These are phyloP conservation scores for Fusarium stilboides DNA, from an alignment of 2,329 filamentous ascomycete species.

Conservation along the genomic window DNA sequence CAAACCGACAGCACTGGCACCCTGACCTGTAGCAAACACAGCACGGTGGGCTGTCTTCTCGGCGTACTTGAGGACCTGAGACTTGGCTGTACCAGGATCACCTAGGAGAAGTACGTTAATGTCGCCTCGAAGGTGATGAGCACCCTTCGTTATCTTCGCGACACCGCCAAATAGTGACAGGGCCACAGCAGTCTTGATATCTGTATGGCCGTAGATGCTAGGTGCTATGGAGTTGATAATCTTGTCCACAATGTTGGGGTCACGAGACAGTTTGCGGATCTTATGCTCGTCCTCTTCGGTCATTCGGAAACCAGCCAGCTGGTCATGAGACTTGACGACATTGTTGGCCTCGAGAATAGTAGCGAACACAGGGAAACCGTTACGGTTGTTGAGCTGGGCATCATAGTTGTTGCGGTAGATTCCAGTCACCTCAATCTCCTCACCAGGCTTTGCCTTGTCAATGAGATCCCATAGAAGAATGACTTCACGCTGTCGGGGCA, in stretches of 20 bases:
- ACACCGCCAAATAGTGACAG: conserved; percentile 96
- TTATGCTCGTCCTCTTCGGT: conserved; percentile 95
- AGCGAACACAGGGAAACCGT: conserved; percentile 97
- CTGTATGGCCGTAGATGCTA: conserved; percentile 95
- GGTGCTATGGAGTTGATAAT: conserved; percentile 94
- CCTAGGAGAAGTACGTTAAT: conserved; percentile 98
- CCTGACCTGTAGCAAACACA: conserved; percentile 97
- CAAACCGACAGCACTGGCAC: conserved; percentile 96
- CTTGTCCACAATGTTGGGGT: conserved; percentile 93
- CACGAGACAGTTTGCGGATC: conserved; percentile 89
- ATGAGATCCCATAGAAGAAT: conserved; percentile 98
- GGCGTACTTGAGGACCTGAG: conserved; percentile 96
- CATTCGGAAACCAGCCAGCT: conserved; percentile 94
- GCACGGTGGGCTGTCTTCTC: conserved; percentile 97
- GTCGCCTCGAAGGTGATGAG: conserved; percentile 92
- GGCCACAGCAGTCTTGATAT: conserved; percentile 97
- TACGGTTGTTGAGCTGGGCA: conserved; percentile 97
- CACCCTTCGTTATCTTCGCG: conserved; percentile 89
- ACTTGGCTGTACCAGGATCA: conserved; percentile 98
- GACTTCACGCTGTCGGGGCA: conserved; percentile 93
- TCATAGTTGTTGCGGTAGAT: conserved; percentile 99
- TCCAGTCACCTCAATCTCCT: conserved; percentile 97
- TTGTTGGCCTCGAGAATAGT: conserved; percentile 98
- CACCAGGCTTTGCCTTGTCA: conserved; percentile 94
- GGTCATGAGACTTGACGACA: conserved; percentile 95